Conservation (phyloP, 140 eudicot species). For the Anethum foeniculum region DNA sequence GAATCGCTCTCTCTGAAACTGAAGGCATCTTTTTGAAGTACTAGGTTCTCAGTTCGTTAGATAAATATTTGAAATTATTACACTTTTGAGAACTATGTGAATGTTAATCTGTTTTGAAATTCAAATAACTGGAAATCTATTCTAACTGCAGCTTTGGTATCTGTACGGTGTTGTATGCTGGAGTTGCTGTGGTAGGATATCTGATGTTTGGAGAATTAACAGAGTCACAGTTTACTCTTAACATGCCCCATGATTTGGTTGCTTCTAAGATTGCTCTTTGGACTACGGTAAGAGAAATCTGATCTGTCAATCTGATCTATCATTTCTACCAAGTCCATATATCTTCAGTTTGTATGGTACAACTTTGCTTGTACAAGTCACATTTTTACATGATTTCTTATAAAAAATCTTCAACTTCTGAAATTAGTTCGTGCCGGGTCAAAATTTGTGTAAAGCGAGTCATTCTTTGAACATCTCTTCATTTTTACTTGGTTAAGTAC, state of each 20-base stretch:
- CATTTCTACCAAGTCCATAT: background rate
- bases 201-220: constrained; percentile 79
- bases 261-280: constrained; percentile 91
- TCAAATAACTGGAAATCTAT: background rate
- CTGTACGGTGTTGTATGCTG: constrained; percentile 64
- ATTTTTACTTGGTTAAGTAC: background rate
- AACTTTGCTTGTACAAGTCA: background rate
- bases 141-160: constrained; percentile 58
- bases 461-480: background rate
- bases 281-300: constrained; percentile 63
- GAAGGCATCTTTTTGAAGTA: background rate
- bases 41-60: background rate
- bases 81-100: background rate
- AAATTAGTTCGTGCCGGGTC: background rate
- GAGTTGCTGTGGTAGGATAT: constrained; percentile 80
- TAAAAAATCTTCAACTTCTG: background rate
- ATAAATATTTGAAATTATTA: background rate
- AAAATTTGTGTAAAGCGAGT: background rate
- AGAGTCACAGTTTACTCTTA: constrained; percentile 81
- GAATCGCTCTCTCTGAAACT: background rate
- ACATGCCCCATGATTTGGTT: constrained; percentile 62
- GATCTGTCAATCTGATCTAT: background rate
- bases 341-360: background rate
- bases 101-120: background rate
- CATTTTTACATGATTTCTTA: background rate